phyloP scores from a whole-genome alignment of 2,329 filamentous ascomycete species.

The Phaeosphaeriaceae sp. region DNA sequence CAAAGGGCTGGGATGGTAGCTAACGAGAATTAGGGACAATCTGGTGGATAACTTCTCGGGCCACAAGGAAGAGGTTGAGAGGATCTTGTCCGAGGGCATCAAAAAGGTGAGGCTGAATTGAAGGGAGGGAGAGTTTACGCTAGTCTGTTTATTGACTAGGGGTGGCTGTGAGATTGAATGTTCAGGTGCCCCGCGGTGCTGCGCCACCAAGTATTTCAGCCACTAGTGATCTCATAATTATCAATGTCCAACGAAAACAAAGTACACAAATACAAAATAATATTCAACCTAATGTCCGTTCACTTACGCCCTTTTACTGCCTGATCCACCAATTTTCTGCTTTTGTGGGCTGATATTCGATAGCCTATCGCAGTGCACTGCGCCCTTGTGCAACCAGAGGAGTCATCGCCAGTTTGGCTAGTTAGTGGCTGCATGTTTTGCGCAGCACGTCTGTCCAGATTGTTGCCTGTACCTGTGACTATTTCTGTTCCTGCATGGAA shows the following conservation, averaged over 20 bases:
- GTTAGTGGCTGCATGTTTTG: not conserved
- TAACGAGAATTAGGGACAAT: constrained; percentile 46
- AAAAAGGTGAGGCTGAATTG: constrained; percentile 24
- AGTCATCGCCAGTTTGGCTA: not conserved
- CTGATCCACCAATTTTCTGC: no score
- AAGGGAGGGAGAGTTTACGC: not conserved
- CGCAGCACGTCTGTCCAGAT: not conserved
- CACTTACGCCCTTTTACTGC: constrained; percentile 14
- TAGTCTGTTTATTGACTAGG: not conserved
- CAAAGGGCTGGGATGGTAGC: not conserved
- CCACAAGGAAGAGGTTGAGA: constrained; percentile 56
- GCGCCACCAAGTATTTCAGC: constrained; percentile 3
- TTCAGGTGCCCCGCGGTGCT: constrained; percentile 3
- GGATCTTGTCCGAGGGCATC: constrained; percentile 48
- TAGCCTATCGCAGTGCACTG: not conserved
- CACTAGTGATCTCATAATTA: constrained; percentile 6
- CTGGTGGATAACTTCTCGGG: constrained; percentile 60
- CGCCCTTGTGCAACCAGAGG: constrained; percentile 20
- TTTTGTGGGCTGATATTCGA: not conserved
- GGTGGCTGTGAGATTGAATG: not conserved
- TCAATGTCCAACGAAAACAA: not conserved
- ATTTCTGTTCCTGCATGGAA: no score
- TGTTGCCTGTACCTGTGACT: constrained; percentile 2
- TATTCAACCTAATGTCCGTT: constrained; percentile 7
- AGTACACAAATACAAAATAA: constrained; percentile 8